Evolutionary conservation across 306 rosid genomes (phyloP).

Genomic region (Lupinus albus): DNA sequence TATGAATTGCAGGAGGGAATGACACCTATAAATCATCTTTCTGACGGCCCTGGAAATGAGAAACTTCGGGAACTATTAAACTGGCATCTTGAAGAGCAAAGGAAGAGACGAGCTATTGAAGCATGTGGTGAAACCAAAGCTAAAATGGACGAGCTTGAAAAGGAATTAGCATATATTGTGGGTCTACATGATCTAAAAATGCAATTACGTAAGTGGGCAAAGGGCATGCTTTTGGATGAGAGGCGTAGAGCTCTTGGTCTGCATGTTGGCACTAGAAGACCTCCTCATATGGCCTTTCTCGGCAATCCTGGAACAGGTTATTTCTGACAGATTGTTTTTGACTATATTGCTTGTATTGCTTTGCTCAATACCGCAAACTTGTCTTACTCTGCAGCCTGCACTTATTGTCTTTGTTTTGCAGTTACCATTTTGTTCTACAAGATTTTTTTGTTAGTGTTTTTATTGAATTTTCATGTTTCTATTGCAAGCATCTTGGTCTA

Average conservation of each 20-base stretch:
- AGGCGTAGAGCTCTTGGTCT: constrained; percentile 92
- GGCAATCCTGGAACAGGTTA: constrained; percentile 99
- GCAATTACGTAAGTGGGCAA: constrained; percentile 93
- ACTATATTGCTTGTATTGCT: constrained; percentile 7
- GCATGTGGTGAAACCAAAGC: constrained; percentile 90
- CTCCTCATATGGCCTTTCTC: constrained; percentile 99
- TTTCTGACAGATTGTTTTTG: constrained; percentile 29
- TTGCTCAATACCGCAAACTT: not conserved
- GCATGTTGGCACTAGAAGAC: constrained; percentile 80
- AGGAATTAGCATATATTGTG: constrained; percentile 75
- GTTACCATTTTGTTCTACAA: not conserved
- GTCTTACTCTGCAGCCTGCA: constrained; percentile 3
- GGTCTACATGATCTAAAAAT: constrained; percentile 84
- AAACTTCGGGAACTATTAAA: constrained; percentile 66
- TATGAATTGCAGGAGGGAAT: constrained; percentile 78
- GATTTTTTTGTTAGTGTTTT: not conserved
- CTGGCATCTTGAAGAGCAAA: constrained; percentile 75
- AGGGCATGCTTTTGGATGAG: constrained; percentile 99
- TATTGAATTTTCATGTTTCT: not conserved
- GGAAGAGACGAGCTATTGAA: constrained; percentile 75
- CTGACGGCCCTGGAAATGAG: constrained; percentile 74
- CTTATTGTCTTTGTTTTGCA: not conserved
- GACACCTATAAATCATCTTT: constrained; percentile 85
- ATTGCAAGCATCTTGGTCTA: not conserved
- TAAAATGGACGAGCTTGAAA: constrained; percentile 86